Base-by-base conservation (phyloP, 352 stramenopile genomes). In the Phytophthora pisi region DNA sequence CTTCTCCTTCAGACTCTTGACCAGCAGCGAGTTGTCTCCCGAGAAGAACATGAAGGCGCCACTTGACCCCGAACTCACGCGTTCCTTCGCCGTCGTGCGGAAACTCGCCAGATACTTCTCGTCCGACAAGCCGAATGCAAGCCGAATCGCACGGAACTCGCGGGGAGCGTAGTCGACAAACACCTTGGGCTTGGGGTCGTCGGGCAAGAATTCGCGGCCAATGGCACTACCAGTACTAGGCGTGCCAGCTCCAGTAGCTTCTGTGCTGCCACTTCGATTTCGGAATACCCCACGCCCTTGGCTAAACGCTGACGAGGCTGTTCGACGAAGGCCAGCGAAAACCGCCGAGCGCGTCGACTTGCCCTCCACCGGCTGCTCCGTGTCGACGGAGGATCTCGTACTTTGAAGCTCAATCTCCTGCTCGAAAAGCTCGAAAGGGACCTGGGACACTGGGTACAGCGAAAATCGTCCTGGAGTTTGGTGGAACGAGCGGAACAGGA, bases 1-100 rank as follows among this genome's bases (percentile, higher is more conserved):
- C 57, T 88, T 84, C 46, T 89, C 74, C 51, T 81, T 89, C 52
- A 93, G 81, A 61, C 82, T 93, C 60, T 95, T 95, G 10, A 95
- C 85, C 13, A 95, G 82, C 31, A 94, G 61, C 58, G 84, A 74
- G 26, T 89, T 86, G 61, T 94, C 85, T 2, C 80, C 82, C 5
- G 82, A 91, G 51, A 91, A 93, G 46, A 95, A 95, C 74, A 95
- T 88, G 63, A 95, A 95, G 7, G 81, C 87, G 2, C 86, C 86
- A 54, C 74, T 88, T 49, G 85, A 89, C n/a, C 89, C 89, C 16
- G 86, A 82, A 49, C 79, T 89, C 28, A 96, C 70, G 18, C 85
- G 84, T 28, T 95, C 89, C 57, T 94, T 93, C 6, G 81, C 82
- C 5, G 87, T 95, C 23, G 80, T 81, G 20, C 84, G 78, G 53